Evolutionary conservation across 1,139 yeast species (phyloP), one percentile per base, ranked within the genome.

Genomic region (Diutina ranongensis): DNA sequence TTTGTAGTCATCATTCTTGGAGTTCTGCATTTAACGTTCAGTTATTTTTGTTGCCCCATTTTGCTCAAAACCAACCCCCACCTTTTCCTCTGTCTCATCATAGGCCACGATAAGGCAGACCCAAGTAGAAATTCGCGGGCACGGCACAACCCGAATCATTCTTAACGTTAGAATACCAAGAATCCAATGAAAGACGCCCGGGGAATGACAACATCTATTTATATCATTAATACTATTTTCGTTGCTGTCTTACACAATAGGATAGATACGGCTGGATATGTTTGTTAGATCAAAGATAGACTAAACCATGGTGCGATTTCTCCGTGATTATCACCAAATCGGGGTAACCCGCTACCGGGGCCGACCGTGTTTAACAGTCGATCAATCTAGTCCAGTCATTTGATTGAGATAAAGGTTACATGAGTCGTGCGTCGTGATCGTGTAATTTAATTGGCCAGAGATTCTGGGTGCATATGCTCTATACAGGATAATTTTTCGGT

Each of bases 361-460:
- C 34, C 34, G 34, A 31, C 13, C 34, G 15, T 34, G 20, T 15
- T 15, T 32, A 7, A 5, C 12, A 19, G 20, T 12, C 20, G 34
- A 31, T 31, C 34, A 31, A 31, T 31, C 34, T 4, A 31, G 15
- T 10, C 34, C 34, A 31, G 15, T 38, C 42, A 38, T 38, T 38
- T 38, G 42, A 18, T 32, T 25, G 42, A 27, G 42, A 38, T 38
- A 38, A 38, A 31, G 20, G 42, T 38, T 18, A 20, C 16, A n/a
- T 25, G 32, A 31, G 25, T 12, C 18, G 42, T 25, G 42, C 42
- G 16, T 21, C 18, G 31, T 45, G 33, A 32, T 22, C 19, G 32
- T 22, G 40, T 34, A 21, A 15, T 13, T 40, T 32, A 38, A 51
- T 51, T 50, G 51, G 54, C 48, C 44, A 41, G 50, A 50, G 53